A percentile compares a stretch with the other conserved stretches of the same genome.
Conservation (phyloP, 2,329 filamentous ascomycete species). For the Penicillium polonicum region DNA sequence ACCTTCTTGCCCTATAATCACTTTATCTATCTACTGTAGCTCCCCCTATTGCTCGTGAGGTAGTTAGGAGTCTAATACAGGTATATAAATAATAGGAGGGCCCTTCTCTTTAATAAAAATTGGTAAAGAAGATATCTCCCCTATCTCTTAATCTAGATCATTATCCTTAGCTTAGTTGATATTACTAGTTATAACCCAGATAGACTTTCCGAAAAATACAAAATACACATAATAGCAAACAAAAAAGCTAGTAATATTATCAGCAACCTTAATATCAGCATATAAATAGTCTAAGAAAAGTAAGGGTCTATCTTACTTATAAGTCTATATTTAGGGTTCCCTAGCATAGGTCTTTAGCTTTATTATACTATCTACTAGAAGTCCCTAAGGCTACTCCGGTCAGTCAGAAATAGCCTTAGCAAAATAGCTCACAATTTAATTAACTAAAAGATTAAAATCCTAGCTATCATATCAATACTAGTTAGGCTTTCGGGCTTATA, state of each 20-base stretch:
- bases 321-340: background rate
- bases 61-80: too few relatives aligned
- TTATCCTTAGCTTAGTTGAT: background rate
- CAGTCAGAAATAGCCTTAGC: background rate
- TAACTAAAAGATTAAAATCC: constrained; percentile 11
- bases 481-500: constrained; percentile 11
- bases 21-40: too few relatives aligned
- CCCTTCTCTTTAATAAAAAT: too few relatives aligned
- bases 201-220: background rate
- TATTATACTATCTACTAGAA: background rate
- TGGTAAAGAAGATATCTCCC: background rate
- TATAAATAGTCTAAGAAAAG: constrained; percentile 1
- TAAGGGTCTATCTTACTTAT: background rate
- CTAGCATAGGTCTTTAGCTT: background rate
- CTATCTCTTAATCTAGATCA: background rate
- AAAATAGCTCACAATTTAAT: constrained; percentile 10
- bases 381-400: background rate
- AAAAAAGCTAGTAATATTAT: background rate
- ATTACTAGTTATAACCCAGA: background rate
- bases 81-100: too few relatives aligned
- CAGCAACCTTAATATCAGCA: background rate
- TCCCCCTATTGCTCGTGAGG: too few relatives aligned
- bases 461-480: constrained; percentile 12
- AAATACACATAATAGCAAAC: background rate
- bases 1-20: background rate